Base-by-base conservation (phyloP, 2,329 filamentous ascomycete genomes). In the Alternaria atra region DNA sequence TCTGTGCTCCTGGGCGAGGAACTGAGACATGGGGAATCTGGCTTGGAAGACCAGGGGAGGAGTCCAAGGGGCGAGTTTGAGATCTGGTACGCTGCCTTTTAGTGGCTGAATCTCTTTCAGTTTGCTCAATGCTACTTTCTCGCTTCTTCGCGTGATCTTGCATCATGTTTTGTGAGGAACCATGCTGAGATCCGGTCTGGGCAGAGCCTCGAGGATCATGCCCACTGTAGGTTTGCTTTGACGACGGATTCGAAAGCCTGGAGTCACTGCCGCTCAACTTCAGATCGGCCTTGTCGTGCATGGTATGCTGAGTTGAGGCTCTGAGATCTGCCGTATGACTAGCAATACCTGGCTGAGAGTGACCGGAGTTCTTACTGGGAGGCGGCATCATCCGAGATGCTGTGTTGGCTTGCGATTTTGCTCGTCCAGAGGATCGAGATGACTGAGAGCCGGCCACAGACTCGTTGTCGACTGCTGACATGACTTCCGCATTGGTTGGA, bases 361-460 rank as follows among this genome's bases (percentile, higher is more conserved):
- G 57, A 23, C 34, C 43, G 5, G 30, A 60, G 15, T 10, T 30
- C 2, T 37, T 53, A 6, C 13, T n/a, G 4, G 44, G 58, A 12
- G 67, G 60, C 6, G 69, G 67, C 58, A 67, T 67, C 60, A 78
- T 72, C 1, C 73, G 65, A 29, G 73, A 76, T 17, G 70, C 71
- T 17, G 69, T 76, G 32, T 78, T 77, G 9, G 75, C 76, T 52
- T 69, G 69, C 2, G 75, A 76, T 53, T 48, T 69, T 1, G 73
- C 73, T 37, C 73, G 68, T 35, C 66, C 62, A 6, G 61, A 55
- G 1, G 66, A 68, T 6, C 32, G 20, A 40, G 58, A 59, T 15
- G 64, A 67, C 9, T 47, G 40, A 8, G 46, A 51, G 13, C 55
- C 58, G 8, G 57, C 51, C 15, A 55, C 27, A n/a, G 37, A 47